Evolutionary conservation across 2,329 filamentous ascomycete genomes (phyloP).

Genomic region (Penicillium sp.): DNA sequence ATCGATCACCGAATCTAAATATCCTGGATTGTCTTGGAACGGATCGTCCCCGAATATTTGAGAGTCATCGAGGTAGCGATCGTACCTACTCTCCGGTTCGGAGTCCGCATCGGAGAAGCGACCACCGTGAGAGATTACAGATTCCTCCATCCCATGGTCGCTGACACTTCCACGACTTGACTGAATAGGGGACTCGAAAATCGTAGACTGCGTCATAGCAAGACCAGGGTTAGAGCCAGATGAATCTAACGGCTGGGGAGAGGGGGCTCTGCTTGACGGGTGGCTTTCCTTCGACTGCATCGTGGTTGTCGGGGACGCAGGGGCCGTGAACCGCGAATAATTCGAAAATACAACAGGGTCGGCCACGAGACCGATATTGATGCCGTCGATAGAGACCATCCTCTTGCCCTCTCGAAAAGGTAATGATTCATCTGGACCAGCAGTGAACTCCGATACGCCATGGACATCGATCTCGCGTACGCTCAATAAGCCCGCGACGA

Average conservation of each 20-base stretch:
- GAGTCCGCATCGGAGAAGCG: constrained; percentile 43
- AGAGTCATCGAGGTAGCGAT: constrained; percentile 26
- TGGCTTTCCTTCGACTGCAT: constrained; percentile 33
- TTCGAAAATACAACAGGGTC: constrained; percentile 48
- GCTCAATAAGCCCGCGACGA: constrained; percentile 34
- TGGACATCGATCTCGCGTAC: constrained; percentile 35
- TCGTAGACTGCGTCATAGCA: constrained; percentile 38
- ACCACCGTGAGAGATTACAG: constrained; percentile 35
- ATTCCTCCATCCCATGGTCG: constrained; percentile 24
- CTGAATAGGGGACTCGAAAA: constrained; percentile 31
- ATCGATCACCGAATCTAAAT: constrained; percentile 38
- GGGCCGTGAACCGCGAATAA: constrained; percentile 37
- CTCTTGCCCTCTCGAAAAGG: constrained; percentile 39
- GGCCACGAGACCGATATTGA: constrained; percentile 46
- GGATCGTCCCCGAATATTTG: constrained; percentile 29
- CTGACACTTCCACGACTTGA: constrained; percentile 1
- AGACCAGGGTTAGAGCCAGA: constrained; percentile 25
- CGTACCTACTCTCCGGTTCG: constrained; percentile 30
- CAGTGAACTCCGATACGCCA: constrained; percentile 24
- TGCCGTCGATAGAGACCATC: constrained; percentile 42
- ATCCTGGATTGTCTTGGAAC: constrained; percentile 35
- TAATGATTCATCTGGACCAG: constrained; percentile 18
- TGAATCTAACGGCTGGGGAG: constrained; percentile 24
- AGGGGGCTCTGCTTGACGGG: constrained; percentile 26
- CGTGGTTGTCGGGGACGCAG: constrained; percentile 31